A percentile compares a stretch with the other conserved stretches of the same genome.
Evolutionary conservation across 2,329 filamentous ascomycete species (phyloP).

Genomic region (Harringtonia aguacate): DNA sequence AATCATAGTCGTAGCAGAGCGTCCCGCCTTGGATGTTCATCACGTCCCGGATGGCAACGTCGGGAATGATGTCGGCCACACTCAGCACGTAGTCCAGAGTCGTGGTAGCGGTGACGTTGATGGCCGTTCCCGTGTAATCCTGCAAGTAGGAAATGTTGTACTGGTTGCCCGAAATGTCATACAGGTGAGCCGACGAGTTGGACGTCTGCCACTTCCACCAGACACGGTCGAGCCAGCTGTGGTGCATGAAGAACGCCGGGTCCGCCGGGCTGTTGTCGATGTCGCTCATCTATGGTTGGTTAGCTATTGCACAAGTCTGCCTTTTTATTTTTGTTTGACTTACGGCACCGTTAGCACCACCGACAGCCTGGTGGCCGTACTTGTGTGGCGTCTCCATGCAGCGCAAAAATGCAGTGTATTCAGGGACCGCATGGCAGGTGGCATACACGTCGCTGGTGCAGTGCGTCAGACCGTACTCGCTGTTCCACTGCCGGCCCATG

Average conservation of each 20-base stretch:
- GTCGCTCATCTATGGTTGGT: conserved; percentile 18
- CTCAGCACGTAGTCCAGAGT: conserved; percentile 11
- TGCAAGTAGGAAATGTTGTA: not conserved
- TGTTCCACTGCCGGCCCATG: not conserved
- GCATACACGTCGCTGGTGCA: not conserved
- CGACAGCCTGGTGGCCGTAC: not conserved
- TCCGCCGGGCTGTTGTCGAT: conserved; percentile 22
- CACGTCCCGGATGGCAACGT: conserved; percentile 7
- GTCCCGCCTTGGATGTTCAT: conserved; percentile 11
- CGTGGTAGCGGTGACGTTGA: not conserved
- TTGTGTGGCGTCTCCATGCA: not conserved
- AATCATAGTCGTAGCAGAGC: conserved; percentile 11
- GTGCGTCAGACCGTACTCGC: not conserved
- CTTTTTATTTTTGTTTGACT: not conserved
- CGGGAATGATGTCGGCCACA: conserved; percentile 2
- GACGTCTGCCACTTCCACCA: conserved; percentile 21
- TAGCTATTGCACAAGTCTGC: too few relatives aligned
- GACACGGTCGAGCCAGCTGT: conserved; percentile 22
- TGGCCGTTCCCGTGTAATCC: not conserved
- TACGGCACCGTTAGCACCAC: not conserved
- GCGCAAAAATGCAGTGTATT: not conserved
- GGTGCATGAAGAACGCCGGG: conserved; percentile 24
- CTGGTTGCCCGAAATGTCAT: conserved; percentile 6
- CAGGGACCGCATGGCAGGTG: not conserved
- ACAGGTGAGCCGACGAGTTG: conserved; percentile 10